phyloP scores from a whole-genome alignment of 2,329 filamentous ascomycete species.

The Leptodontidium sp. region DNA sequence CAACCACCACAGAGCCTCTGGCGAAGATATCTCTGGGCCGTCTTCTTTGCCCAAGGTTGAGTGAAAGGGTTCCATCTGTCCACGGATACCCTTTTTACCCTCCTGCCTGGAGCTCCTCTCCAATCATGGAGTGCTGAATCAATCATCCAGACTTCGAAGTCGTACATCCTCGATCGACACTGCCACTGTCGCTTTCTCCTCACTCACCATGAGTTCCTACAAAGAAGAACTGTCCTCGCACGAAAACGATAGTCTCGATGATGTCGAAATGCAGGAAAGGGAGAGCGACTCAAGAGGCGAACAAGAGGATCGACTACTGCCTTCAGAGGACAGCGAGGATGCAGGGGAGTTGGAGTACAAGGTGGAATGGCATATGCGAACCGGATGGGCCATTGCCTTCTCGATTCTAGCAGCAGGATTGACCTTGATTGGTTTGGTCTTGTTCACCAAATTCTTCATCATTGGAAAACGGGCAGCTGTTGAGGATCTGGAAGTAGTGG shows the following conservation, averaged over 20 bases:
- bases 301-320: constrained; percentile 40
- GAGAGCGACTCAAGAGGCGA: constrained; percentile 34
- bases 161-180: constrained; percentile 7
- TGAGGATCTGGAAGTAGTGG: constrained; percentile 25
- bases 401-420: constrained; percentile 36
- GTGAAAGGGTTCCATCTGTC: not conserved
- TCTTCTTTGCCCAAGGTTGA: not conserved
- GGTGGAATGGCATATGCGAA: constrained; percentile 44
- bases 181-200: not conserved
- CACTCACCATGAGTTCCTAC: constrained; percentile 33
- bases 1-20: not conserved
- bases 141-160: constrained; percentile 11
- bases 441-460: constrained; percentile 41
- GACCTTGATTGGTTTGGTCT: constrained; percentile 37
- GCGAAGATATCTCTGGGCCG: not conserved
- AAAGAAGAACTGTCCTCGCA: constrained; percentile 31
- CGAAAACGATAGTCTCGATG: constrained; percentile 34
- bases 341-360: constrained; percentile 35
- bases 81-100: not conserved
- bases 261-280: constrained; percentile 43
- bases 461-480: constrained; percentile 18
- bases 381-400: constrained; percentile 40
- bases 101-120: not conserved
- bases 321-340: constrained; percentile 33
- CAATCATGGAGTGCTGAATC: constrained; percentile 23